Percentiles rank a stretch among this genome's conserved stretches.
phyloP scores from a whole-genome alignment of 164 flowering plant genomes.

The Warburgia ugandensis region DNA sequence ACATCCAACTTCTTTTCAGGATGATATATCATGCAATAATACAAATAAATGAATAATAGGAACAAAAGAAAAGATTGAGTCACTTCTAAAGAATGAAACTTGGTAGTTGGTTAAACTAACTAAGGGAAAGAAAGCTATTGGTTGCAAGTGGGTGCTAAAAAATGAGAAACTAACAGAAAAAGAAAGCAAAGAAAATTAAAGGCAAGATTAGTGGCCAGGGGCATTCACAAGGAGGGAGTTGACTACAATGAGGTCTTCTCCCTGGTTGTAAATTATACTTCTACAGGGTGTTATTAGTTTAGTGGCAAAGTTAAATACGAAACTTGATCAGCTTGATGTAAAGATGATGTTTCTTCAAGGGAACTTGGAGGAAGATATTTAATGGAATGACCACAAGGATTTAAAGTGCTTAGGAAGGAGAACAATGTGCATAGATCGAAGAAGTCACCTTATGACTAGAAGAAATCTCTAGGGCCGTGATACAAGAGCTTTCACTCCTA shows the following conservation, averaged over 20 bases:
- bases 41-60: neutral
- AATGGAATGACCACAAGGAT: neutral
- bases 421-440: neutral
- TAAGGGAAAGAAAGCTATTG: neutral
- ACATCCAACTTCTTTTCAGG: neutral
- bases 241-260: no score
- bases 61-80: neutral
- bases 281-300: neutral
- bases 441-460: neutral
- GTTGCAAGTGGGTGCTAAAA: neutral
- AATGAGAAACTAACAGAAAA: neutral
- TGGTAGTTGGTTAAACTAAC: neutral
- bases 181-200: neutral
- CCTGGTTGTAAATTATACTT: neutral
- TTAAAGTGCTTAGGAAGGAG: neutral
- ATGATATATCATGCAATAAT: neutral
- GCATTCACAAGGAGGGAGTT: neutral
- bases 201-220: neutral
- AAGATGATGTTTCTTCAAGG: neutral
- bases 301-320: neutral
- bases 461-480: neutral
- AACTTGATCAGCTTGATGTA: neutral
- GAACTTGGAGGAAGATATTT: conserved; percentile 1
- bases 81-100: neutral
- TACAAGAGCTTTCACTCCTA: neutral